These are phyloP conservation scores for Monosporascus sp. DNA, from an alignment of 2,329 filamentous ascomycete genomes.

Conservation along the genomic window DNA sequence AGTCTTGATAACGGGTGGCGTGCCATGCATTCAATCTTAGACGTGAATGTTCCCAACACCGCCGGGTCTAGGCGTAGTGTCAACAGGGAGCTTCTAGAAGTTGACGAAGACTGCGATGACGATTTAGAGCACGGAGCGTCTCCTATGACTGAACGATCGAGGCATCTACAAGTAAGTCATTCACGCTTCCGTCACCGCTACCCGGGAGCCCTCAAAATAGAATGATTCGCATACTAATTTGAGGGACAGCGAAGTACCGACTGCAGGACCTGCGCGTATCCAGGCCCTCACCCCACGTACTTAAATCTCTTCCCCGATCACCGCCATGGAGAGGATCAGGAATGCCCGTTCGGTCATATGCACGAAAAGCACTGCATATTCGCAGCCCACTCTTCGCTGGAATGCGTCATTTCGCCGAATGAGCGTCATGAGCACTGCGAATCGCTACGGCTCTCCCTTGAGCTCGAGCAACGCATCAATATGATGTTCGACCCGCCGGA, in stretches of 20 bases:
- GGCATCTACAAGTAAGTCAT: neutral
- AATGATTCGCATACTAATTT: too few relatives aligned
- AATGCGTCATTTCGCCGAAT: slow-evolving; percentile 10
- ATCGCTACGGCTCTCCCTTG: neutral
- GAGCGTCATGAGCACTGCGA: neutral
- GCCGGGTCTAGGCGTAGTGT: neutral
- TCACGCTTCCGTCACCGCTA: neutral
- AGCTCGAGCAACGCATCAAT: neutral
- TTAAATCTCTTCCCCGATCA: slow-evolving; percentile 13
- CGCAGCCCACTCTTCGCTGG: slow-evolving; percentile 6
- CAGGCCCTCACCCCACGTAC: slow-evolving; percentile 13
- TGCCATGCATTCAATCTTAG: neutral
- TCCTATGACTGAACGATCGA: neutral
- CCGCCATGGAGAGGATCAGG: slow-evolving; percentile 12
- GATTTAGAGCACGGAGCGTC: neutral
- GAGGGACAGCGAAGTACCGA: neutral
- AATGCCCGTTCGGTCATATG: slow-evolving; percentile 13
- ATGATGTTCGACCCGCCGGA: neutral
- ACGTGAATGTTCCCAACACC: neutral
- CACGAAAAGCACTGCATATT: slow-evolving; percentile 20
- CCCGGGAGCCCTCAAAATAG: neutral
- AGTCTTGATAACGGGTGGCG: neutral
- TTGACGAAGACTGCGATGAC: neutral
- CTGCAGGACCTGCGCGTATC: slow-evolving; percentile 8
- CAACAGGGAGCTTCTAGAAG: neutral